A percentile compares a stretch with the other conserved stretches of the same genome.
Evolutionary conservation across 2,329 filamentous ascomycete species (phyloP).

Genomic region (Bertia moriformis): DNA sequence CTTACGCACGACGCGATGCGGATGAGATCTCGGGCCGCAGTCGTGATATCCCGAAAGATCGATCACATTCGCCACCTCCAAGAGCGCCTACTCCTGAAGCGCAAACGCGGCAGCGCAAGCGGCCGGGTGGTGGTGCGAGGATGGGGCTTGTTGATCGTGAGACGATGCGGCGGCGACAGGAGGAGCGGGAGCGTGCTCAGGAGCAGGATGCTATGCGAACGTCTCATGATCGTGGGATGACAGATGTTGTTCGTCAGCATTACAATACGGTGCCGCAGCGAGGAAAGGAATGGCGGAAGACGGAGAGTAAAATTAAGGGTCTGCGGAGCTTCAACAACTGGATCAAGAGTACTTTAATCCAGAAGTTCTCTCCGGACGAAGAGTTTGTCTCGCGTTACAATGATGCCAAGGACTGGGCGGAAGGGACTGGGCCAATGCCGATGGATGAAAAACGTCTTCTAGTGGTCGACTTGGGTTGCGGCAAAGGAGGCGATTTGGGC

Average conservation of each 20-base stretch:
- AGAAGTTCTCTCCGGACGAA: constrained; percentile 81
- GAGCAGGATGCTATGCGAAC: constrained; percentile 12
- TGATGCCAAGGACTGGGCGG: constrained; percentile 12
- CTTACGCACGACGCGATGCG: constrained; percentile 21
- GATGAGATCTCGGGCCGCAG: constrained; percentile 9
- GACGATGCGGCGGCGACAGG: constrained; percentile 20
- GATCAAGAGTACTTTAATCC: constrained; percentile 94
- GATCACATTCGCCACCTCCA: constrained; percentile 13
- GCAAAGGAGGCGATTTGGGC: constrained; percentile 85
- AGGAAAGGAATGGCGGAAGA: constrained; percentile 85
- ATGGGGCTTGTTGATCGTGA: constrained; percentile 19
- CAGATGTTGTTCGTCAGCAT: constrained; percentile 75
- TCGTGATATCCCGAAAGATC: constrained; percentile 1
- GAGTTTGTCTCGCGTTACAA: constrained; percentile 37
- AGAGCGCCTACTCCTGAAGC: constrained; percentile 22
- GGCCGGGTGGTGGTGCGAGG: constrained; percentile 26
- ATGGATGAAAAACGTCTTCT: constrained; percentile 48
- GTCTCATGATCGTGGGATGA: background rate
- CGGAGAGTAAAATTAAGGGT: constrained; percentile 88
- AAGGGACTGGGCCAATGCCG: constrained; percentile 30
- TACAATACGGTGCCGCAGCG: constrained; percentile 93
- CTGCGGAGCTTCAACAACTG: constrained; percentile 94
- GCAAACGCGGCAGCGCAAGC: constrained; percentile 22
- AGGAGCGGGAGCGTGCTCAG: constrained; percentile 21
- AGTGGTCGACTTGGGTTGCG: constrained; percentile 87